These are phyloP conservation scores for Neofusicoccum parvum DNA, from an alignment of 2,329 filamentous ascomycete species.

Conservation along the genomic window DNA sequence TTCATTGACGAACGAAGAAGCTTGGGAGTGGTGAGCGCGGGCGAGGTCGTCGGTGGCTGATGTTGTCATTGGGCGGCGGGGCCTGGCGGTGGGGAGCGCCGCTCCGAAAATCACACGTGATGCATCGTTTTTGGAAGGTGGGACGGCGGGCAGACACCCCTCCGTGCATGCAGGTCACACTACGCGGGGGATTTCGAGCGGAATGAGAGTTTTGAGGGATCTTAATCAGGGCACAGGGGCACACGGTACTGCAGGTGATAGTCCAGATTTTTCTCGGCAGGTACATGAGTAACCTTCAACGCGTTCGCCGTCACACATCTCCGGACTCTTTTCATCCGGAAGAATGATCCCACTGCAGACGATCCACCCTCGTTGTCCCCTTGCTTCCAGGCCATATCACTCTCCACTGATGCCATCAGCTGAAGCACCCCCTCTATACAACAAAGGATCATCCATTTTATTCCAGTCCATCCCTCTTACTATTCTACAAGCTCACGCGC, in stretches of 20 bases:
- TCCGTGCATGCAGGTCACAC: not conserved
- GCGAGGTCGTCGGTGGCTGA: not conserved
- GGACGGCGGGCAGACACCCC: not conserved
- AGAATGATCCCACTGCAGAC: no score
- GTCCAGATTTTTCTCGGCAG: no score
- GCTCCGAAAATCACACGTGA: no score
- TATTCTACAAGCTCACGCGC: slow-evolving; percentile 14
- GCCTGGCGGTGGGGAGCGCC: not conserved
- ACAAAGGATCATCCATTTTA: not conserved
- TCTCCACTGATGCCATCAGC: no score
- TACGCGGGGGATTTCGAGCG: not conserved
- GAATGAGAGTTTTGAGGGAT: no score
- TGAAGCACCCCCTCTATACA: not conserved
- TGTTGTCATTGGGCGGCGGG: not conserved
- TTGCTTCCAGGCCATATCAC: no score
- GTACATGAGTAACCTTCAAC: no score
- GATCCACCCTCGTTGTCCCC: no score
- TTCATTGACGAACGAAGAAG: slow-evolving; percentile 12
- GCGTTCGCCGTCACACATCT: no score
- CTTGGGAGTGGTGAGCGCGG: not conserved
- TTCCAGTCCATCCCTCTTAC: not conserved
- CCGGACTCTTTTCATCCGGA: no score
- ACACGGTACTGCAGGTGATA: no score
- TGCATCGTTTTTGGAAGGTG: not conserved
- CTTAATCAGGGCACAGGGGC: no score